A percentile compares a stretch with the other conserved stretches of the same genome.
phyloP scores from a whole-genome alignment of 148 eudicot species.

The Rheum nobile region DNA sequence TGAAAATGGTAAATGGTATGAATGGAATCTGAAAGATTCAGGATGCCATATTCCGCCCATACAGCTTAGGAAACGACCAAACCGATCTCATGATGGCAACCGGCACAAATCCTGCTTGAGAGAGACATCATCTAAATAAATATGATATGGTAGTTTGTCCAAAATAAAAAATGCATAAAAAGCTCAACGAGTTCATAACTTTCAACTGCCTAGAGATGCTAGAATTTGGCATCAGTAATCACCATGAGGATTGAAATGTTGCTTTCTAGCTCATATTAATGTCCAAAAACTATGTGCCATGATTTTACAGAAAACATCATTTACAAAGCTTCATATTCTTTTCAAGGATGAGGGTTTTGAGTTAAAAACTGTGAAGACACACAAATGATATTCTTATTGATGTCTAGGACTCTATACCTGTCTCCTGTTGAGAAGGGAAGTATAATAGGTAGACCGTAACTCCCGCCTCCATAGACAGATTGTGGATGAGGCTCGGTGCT shows the following conservation, averaged over 20 bases:
- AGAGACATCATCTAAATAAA: not conserved
- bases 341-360: not conserved
- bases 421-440: slow-evolving; percentile 45
- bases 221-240: too few species aligned
- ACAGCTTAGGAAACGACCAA: slow-evolving; percentile 66
- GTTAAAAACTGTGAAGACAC: not conserved
- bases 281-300: too few species aligned
- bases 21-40: slow-evolving; percentile 71
- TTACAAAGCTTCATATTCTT: too few species aligned
- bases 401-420: slow-evolving; percentile 28
- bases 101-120: slow-evolving; percentile 57
- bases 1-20: slow-evolving; percentile 57
- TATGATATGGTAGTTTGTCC: too few species aligned
- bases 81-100: slow-evolving; percentile 63
- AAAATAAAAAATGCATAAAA: too few species aligned
- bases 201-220: too few species aligned
- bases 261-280: too few species aligned
- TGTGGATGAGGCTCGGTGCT: too few species aligned
- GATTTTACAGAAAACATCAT: too few species aligned
- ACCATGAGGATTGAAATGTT: too few species aligned
- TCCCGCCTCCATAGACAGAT: slow-evolving; percentile 22
- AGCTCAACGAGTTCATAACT: too few species aligned
- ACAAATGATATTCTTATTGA: not conserved
- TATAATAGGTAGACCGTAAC: slow-evolving; percentile 43
- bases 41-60: slow-evolving; percentile 85